Evolutionary conservation across 805 yeast species (phyloP).

Genomic region (Metschnikowia aberdeeniae): DNA sequence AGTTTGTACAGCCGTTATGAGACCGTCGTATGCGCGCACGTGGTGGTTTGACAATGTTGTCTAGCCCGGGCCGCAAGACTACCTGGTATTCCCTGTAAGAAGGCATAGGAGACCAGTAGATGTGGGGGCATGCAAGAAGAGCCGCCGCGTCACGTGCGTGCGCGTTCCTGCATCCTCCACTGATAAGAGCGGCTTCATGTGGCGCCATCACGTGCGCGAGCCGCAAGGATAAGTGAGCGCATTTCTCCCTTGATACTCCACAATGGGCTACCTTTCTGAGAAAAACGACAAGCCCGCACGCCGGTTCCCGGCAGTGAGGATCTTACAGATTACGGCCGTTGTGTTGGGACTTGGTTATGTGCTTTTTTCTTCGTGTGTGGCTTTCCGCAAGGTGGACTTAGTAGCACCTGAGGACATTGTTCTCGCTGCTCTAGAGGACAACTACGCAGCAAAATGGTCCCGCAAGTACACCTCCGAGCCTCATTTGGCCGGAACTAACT

Average conservation of each 20-base stretch:
- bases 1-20: constrained; percentile 11
- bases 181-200: too few species aligned
- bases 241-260: too few species aligned
- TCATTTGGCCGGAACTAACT: constrained; percentile 48
- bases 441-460: constrained; percentile 52
- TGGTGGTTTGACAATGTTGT: neutral
- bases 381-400: neutral
- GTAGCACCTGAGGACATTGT: constrained; percentile 14
- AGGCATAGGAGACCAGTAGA: neutral
- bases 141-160: constrained; percentile 1
- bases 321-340: neutral
- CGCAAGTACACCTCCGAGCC: constrained; percentile 47
- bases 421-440: constrained; percentile 30
- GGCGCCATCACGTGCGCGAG: too few species aligned
- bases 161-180: neutral
- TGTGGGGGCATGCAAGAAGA: too few species aligned
- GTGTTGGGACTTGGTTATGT: neutral
- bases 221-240: too few species aligned
- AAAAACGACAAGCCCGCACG: too few species aligned
- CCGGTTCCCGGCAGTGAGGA: neutral
- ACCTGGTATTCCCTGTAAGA: constrained; percentile 11
- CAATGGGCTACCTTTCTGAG: too few species aligned
- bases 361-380: neutral
- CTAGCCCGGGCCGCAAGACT: constrained; percentile 5
- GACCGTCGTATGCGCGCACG: constrained; percentile 3